These are phyloP conservation scores for Acacia concinna DNA, from an alignment of 331 rosid genomes.

Conservation along the genomic window DNA sequence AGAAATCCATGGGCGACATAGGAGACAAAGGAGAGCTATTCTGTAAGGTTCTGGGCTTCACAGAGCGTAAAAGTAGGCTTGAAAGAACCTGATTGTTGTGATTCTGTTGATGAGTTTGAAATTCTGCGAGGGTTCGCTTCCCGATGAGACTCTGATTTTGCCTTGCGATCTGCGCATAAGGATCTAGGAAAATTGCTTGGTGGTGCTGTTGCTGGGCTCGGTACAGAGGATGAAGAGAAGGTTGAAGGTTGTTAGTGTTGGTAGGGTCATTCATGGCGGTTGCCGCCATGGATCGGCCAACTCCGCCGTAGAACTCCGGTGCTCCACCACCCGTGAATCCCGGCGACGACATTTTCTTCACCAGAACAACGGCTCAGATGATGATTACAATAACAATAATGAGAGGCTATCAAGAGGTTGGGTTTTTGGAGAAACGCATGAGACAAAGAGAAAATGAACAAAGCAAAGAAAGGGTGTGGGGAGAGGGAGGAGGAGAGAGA, in stretches of 20 bases:
- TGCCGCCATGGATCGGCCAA: conserved; percentile 48
- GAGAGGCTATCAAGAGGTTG: conserved; percentile 34
- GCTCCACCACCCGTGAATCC: conserved; percentile 65
- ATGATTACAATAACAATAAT: neutral
- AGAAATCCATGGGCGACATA: conserved; percentile 55
- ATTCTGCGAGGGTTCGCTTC: conserved; percentile 71
- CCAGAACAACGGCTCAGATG: neutral
- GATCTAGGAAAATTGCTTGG: conserved; percentile 48
- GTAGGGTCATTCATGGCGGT: conserved; percentile 31
- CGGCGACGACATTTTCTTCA: conserved; percentile 52
- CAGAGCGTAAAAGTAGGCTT: conserved; percentile 48
- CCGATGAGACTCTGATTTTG: conserved; percentile 46
- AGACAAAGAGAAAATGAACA: conserved; percentile 30
- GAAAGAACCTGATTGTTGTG: conserved; percentile 36
- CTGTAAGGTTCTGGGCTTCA: conserved; percentile 57
- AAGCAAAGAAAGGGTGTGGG: neutral
- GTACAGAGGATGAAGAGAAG: conserved; percentile 46
- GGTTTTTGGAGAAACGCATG: conserved; percentile 55
- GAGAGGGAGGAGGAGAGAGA: conserved; percentile 9
- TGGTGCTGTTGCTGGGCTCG: conserved; percentile 64
- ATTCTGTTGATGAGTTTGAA: conserved; percentile 45
- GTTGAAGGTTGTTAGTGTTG: conserved; percentile 36
- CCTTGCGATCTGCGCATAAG: conserved; percentile 59
- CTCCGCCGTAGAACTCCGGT: conserved; percentile 52
- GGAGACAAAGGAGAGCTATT: conserved; percentile 52